phyloP scores from a whole-genome alignment of 495 filamentous ascomycete genomes.

The Poronia punctata region DNA sequence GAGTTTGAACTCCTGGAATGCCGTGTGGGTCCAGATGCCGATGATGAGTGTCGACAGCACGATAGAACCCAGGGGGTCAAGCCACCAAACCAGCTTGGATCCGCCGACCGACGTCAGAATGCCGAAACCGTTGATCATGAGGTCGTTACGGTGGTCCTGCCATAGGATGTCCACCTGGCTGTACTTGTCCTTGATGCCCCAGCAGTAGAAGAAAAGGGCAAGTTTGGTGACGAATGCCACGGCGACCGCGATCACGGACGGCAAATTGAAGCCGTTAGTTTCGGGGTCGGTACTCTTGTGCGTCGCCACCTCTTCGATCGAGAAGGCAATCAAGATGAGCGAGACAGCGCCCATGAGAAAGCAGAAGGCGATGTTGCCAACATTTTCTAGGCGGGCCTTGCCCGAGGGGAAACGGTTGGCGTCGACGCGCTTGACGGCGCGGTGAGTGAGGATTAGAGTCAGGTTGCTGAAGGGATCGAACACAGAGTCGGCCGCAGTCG shows the following conservation, averaged over 20 bases:
- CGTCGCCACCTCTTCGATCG: constrained; percentile 57
- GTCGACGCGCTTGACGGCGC: constrained; percentile 83
- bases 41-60: constrained; percentile 71
- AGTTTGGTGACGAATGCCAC: constrained; percentile 83
- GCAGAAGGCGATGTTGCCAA: constrained; percentile 95
- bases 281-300: constrained; percentile 32
- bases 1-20: constrained; percentile 83
- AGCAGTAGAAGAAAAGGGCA: constrained; percentile 83
- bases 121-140: constrained; percentile 88
- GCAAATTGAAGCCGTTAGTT: constrained; percentile 64
- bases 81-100: constrained; percentile 84
- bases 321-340: constrained; percentile 83
- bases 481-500: constrained; percentile 93
- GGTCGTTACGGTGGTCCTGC: constrained; percentile 84
- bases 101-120: constrained; percentile 83
- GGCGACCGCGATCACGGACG: constrained; percentile 81
- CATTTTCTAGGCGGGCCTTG: constrained; percentile 91
- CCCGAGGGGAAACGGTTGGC: constrained; percentile 85
- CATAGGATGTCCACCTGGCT: constrained; percentile 85
- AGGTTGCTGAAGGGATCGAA: constrained; percentile 93
- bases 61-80: constrained; percentile 90
- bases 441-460: constrained; percentile 78
- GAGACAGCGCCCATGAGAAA: constrained; percentile 94
- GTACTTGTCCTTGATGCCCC: constrained; percentile 80
- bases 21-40: constrained; percentile 72